A percentile compares a stretch with the other conserved stretches of the same genome.
Evolutionary conservation across 257 asterid species (phyloP).

Genomic region (Petrea volubilis): DNA sequence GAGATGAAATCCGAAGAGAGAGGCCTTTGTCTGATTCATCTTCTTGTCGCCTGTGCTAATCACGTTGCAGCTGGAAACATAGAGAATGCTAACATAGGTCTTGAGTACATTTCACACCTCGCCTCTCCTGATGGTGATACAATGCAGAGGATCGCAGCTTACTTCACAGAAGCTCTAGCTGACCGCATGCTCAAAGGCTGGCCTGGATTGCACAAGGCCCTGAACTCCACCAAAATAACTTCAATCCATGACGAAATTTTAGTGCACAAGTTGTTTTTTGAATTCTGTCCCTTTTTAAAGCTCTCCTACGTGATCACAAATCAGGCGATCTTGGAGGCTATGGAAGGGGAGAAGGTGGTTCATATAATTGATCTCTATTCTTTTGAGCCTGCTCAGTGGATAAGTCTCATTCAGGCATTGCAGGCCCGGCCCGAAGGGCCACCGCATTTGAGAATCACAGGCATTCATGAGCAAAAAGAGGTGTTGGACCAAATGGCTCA

Average conservation of each 20-base stretch:
- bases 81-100: slow-evolving; percentile 63
- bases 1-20: slow-evolving; percentile 75
- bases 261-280: slow-evolving; percentile 51
- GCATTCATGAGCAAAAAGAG: slow-evolving; percentile 53
- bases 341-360: slow-evolving; percentile 73
- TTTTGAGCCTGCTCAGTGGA: slow-evolving; percentile 71
- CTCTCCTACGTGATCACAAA: slow-evolving; percentile 67
- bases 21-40: slow-evolving; percentile 62
- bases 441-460: slow-evolving; percentile 70
- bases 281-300: slow-evolving; percentile 65
- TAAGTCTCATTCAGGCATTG: slow-evolving; percentile 51
- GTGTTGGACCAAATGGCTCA: slow-evolving; percentile 60
- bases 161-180: slow-evolving; percentile 76
- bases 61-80: slow-evolving; percentile 62
- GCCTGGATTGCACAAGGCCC: slow-evolving; percentile 74
- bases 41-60: slow-evolving; percentile 58
- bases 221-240: slow-evolving; percentile 45
- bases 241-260: slow-evolving; percentile 35
- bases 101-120: slow-evolving; percentile 65
- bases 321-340: slow-evolving; percentile 70
- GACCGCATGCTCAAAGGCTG: slow-evolving; percentile 58
- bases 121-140: slow-evolving; percentile 78
- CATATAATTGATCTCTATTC: slow-evolving; percentile 65
- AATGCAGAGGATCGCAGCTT: slow-evolving; percentile 72
- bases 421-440: slow-evolving; percentile 60